Conservation (phyloP, 257 asterid genomes). For the Nicotiana paniculata region DNA sequence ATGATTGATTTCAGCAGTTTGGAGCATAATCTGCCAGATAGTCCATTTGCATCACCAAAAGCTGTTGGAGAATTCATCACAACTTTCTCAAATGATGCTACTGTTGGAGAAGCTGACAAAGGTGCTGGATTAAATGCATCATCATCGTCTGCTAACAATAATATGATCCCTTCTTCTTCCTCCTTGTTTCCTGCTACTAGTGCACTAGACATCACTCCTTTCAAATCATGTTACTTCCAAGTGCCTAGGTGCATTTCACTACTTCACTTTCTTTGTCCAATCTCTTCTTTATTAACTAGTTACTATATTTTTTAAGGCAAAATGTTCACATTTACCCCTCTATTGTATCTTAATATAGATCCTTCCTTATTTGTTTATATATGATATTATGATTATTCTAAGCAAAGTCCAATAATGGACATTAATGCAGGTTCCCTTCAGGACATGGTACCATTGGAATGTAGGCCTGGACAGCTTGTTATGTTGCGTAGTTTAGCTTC, state of each 20-base stretch:
- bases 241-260: slow-evolving; percentile 41
- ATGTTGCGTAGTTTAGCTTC: slow-evolving; percentile 34
- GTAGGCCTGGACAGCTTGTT: slow-evolving; percentile 34
- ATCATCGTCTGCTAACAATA: slow-evolving; percentile 28
- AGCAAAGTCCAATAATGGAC: slow-evolving; percentile 4
- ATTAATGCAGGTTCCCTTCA: slow-evolving; percentile 46
- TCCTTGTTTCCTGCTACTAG: slow-evolving; percentile 28
- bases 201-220: slow-evolving; percentile 50
- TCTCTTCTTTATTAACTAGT: not conserved
- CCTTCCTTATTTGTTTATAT: not conserved
- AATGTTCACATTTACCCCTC: not conserved
- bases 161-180: slow-evolving; percentile 36
- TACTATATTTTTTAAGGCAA: not conserved
- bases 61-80: slow-evolving; percentile 27
- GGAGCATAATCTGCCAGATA: slow-evolving; percentile 76
- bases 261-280: not conserved
- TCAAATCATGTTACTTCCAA: slow-evolving; percentile 59
- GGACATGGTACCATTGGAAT: slow-evolving; percentile 72
- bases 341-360: no score
- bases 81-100: slow-evolving; percentile 23
- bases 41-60: slow-evolving; percentile 69
- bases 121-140: slow-evolving; percentile 15
- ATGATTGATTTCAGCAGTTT: slow-evolving; percentile 23
- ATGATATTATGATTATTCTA: not conserved
- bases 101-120: slow-evolving; percentile 22